These are phyloP conservation scores for Synchytrium microbalum DNA, from an alignment of 371 early-diverging fungal genomes.

Conservation along the genomic window DNA sequence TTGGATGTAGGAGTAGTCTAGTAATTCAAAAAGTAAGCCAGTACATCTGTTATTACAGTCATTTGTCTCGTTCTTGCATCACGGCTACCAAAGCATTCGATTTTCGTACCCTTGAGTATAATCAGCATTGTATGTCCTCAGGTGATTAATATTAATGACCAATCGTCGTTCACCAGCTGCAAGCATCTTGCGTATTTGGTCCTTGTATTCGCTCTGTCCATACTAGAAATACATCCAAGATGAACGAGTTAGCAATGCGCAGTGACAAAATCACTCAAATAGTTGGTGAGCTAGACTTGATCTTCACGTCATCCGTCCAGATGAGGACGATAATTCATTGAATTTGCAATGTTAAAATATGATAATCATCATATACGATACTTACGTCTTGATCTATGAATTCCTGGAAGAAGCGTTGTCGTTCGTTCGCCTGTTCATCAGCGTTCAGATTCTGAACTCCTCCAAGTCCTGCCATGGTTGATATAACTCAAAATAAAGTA, in stretches of 20 bases:
- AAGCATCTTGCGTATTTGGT: conserved; percentile 59
- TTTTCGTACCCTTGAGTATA: conserved; percentile 57
- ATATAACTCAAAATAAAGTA: no score
- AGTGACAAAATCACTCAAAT: background rate
- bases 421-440: conserved; percentile 36
- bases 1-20: conserved; percentile 68
- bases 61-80: no score
- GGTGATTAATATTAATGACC: conserved; percentile 79
- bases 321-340: background rate
- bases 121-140: conserved; percentile 67
- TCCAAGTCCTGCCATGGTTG: conserved; percentile 1
- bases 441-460: background rate
- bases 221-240: conserved; percentile 19
- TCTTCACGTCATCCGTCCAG: no score
- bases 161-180: conserved; percentile 57
- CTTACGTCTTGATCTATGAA: conserved; percentile 39
- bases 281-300: no score
- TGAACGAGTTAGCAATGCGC: background rate
- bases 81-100: no score
- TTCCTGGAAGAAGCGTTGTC: conserved; percentile 37
- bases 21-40: no score
- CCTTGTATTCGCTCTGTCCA: conserved; percentile 50
- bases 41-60: no score
- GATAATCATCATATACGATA: no score
- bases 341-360: background rate